phyloP scores from a whole-genome alignment of 2,329 filamentous ascomycete genomes.

The Colletotrichum acutatum region DNA sequence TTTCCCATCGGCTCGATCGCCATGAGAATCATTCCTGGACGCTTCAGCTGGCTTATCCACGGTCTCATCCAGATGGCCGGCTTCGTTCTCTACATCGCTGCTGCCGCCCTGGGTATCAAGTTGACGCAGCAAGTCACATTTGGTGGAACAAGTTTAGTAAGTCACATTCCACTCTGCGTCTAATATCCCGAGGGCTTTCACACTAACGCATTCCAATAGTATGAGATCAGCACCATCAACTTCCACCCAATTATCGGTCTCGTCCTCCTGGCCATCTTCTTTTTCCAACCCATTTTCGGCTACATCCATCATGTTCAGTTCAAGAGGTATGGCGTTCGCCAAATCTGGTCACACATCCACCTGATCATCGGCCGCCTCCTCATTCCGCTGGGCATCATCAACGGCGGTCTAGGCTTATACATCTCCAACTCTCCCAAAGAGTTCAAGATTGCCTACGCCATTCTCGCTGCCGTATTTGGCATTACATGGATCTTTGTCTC shows the following conservation, averaged over 20 bases:
- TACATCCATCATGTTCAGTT: conserved; percentile 54
- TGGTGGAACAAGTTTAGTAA: conserved; percentile 44
- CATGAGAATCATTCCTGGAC: conserved; percentile 51
- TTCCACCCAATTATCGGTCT: conserved; percentile 60
- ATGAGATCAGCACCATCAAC: conserved; percentile 46
- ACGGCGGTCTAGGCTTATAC: conserved; percentile 56
- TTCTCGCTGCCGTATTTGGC: conserved; percentile 51
- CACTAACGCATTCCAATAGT: conserved; percentile 35
- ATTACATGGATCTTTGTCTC: conserved; percentile 50
- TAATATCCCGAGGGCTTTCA: not conserved
- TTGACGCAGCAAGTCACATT: conserved; percentile 48
- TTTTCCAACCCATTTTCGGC: conserved; percentile 55
- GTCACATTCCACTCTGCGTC: conserved; percentile 19
- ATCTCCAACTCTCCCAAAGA: conserved; percentile 44
- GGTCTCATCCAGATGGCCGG: conserved; percentile 51
- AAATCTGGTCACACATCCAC: conserved; percentile 55
- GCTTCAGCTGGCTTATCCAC: conserved; percentile 51
- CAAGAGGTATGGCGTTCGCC: conserved; percentile 49
- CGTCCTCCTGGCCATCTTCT: conserved; percentile 50
- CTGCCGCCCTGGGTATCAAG: conserved; percentile 55
- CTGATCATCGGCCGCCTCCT: conserved; percentile 53
- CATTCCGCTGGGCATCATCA: conserved; percentile 55
- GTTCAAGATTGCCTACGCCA: conserved; percentile 49
- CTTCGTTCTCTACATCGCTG: conserved; percentile 50
- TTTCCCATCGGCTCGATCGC: conserved; percentile 57